Base-by-base conservation (phyloP, 805 yeast genomes). In the Candida pseudofarinosa region DNA sequence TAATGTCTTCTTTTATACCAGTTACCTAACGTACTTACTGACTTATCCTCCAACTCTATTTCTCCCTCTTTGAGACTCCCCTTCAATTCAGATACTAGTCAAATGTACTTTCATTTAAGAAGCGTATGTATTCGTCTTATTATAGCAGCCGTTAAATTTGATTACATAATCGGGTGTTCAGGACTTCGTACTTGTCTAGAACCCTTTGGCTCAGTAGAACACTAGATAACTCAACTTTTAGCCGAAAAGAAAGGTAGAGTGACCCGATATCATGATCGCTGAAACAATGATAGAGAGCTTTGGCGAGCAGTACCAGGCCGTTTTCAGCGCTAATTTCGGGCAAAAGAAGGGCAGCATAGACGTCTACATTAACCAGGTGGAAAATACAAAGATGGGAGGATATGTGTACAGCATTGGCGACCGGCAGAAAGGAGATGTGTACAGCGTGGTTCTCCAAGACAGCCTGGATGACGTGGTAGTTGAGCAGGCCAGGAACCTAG, bases 391-490 rank as follows among this genome's bases (percentile, higher is more conserved):
- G 13, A 46, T 60, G 33, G 68, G 67, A 13, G 51, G 57, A 33
- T 66, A 66, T 45, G 53, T 60, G 4, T 66, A 64, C 46, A 52
- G 67, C 6, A 63, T 65, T 10, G 50, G 52, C 17, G 39, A 38
- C 12, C 17, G n/a, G 48, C n/a, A n/a, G 7, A 14, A 37, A 30
- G 33, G 23, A 19, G 46, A 49, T 14, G 49, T 55, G 4, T 56
- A 52, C 43, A 46, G 56, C 28, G 59, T 64, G 19, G 49, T 47
- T 30, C 50, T 50, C 35, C 53, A 49, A 49, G 52, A 43, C 30
- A 49, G 50, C 33, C 57, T 39, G 37, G 50, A 47, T 20, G 47
- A 44, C 13, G 46, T 44, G 33, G 46, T 44, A 26, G 53, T 43
- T 32, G 47, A 42, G 23, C 55, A 47, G 38, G 44, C 51, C 12